Evolutionary conservation across 345 rosid genomes (phyloP), one percentile per base, ranked within the genome.

Genomic region (Durio zibethinus): DNA sequence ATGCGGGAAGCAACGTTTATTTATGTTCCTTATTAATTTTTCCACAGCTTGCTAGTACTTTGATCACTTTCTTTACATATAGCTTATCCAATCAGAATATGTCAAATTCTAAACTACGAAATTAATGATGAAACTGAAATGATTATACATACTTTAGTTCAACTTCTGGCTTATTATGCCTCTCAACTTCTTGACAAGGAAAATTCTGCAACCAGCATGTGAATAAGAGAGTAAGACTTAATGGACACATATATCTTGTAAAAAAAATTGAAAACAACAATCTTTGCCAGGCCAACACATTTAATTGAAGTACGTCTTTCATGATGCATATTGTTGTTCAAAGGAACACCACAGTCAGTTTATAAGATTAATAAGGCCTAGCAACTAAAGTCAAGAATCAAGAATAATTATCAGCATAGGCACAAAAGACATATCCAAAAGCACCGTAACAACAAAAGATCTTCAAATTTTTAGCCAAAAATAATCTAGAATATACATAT

Each of bases 141-240:
- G 31, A 42, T 73, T 70, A 84, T 81, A 86, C 94, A 79, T 96
- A 92, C 99, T 92, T 93, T 18, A 96, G 89, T 84, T 96, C 99
- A 84, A 92, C 97, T 88, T 96, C 99, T 60, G 99, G 99, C 82
- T 96, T 96, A 86, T 96, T 96, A 87, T 96, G 98, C 89, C 99
- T 89, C 80, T 96, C 98, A 78, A 96, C 99, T 89, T 96, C 99
- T 89, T 96, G 99, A 85, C 99, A 96, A 70, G 99, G 99, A 83
- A 96, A 96, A 78, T 93, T 96, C 98, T 96, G 90, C 85, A 76
- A 74, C 7, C 70, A 83, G 14, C 43, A 85, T 18, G 72, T 48
- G 73, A 47, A 77, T 15, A 38, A 76, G 25, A 43, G 27, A 27
- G 73, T 50, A 36, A 72, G 69, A 59, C 53, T 66, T 70, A 74